Evolutionary conservation across 805 yeast species (phyloP).

Genomic region (Phaffomyces antillensis): DNA sequence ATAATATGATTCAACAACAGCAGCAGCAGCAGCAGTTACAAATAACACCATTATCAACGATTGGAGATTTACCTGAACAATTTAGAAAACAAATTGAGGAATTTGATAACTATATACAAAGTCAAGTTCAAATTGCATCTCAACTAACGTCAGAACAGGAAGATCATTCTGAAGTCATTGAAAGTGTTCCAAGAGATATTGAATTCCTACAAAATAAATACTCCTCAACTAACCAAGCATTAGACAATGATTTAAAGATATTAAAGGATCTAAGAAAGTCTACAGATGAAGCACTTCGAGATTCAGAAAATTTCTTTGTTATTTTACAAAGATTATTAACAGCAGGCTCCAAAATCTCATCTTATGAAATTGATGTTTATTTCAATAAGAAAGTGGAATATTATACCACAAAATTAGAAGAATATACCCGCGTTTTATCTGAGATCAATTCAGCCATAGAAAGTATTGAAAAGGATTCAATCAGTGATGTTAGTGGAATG

Average conservation of each 20-base stretch:
- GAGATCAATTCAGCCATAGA: slow-evolving; percentile 58
- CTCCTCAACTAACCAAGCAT: slow-evolving; percentile 58
- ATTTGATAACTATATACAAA: slow-evolving; percentile 63
- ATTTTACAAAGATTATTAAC: slow-evolving; percentile 42
- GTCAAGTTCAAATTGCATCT: slow-evolving; percentile 67
- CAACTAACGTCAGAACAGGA: slow-evolving; percentile 52
- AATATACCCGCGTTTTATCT: slow-evolving; percentile 36
- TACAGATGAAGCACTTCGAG: slow-evolving; percentile 32
- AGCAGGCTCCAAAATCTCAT: slow-evolving; percentile 52
- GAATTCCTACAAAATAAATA: slow-evolving; percentile 54
- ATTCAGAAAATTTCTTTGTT: slow-evolving; percentile 46
- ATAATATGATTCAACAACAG: slow-evolving; percentile 17
- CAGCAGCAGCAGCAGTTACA: slow-evolving; percentile 34
- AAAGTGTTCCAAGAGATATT: slow-evolving; percentile 68
- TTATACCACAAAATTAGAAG: slow-evolving; percentile 38
- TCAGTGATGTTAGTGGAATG: slow-evolving; percentile 34
- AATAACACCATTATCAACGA: slow-evolving; percentile 67
- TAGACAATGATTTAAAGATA: slow-evolving; percentile 40
- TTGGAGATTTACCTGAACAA: slow-evolving; percentile 67
- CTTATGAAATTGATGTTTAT: slow-evolving; percentile 49
- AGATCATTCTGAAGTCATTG: slow-evolving; percentile 59
- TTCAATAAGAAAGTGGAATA: slow-evolving; percentile 36
- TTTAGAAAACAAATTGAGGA: slow-evolving; percentile 62
- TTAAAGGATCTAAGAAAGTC: slow-evolving; percentile 38
- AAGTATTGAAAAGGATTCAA: slow-evolving; percentile 49